Conservation (phyloP, 2,329 filamentous ascomycete genomes). For the Xylariaceae sp. region DNA sequence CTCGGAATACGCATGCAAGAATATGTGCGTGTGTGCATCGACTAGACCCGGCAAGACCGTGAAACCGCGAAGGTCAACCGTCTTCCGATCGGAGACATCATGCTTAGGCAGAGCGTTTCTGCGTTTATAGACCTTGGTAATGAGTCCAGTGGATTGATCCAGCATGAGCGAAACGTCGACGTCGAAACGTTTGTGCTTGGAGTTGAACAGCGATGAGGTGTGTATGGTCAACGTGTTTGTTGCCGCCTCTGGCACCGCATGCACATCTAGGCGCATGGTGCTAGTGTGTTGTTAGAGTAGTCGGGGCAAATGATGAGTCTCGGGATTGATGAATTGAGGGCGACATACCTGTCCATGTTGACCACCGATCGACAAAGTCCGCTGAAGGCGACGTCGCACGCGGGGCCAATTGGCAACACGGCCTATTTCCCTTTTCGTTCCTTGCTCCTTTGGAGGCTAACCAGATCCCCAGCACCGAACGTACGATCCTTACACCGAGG, state of each 20-base stretch:
- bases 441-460: too few relatives aligned
- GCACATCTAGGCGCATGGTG: background rate
- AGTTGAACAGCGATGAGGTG: constrained; percentile 27
- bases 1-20: constrained; percentile 46
- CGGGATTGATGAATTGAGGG: background rate
- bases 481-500: too few relatives aligned
- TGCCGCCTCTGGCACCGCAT: background rate
- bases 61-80: constrained; percentile 51
- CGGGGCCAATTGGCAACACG: too few relatives aligned
- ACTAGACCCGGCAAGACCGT: constrained; percentile 50
- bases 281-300: background rate
- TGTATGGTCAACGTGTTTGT: constrained; percentile 17
- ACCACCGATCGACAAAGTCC: too few relatives aligned
- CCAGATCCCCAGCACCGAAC: too few relatives aligned
- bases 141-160: constrained; percentile 22
- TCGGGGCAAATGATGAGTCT: background rate
- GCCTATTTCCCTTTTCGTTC: too few relatives aligned
- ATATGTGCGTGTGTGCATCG: constrained; percentile 55
- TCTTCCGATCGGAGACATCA: constrained; percentile 9
- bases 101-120: constrained; percentile 6
- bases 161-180: constrained; percentile 20
- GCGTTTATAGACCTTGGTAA: constrained; percentile 18
- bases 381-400: too few relatives aligned
- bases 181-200: constrained; percentile 21
- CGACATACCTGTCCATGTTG: too few relatives aligned